Percentiles rank a stretch among this genome's conserved stretches.
Evolutionary conservation across 208 protist species (phyloP).

Genomic region (Strigomonas galati): DNA sequence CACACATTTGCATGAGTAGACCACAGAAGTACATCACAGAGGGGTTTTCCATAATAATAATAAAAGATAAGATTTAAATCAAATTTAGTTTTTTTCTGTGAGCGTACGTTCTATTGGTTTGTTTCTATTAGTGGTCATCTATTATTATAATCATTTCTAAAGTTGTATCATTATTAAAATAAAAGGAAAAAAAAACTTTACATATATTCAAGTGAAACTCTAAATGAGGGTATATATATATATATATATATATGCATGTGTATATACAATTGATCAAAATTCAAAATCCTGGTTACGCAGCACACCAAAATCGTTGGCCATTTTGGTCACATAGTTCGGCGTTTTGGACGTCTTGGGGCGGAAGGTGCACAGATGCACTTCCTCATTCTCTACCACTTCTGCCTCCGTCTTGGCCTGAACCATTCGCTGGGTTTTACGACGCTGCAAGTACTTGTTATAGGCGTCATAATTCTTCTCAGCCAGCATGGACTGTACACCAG

Average conservation of each 20-base stretch:
- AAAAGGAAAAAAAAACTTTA: conserved; percentile 16
- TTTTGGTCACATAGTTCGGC: conserved; percentile 68
- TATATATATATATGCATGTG: not conserved
- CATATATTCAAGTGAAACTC: not conserved
- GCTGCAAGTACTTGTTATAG: conserved; percentile 36
- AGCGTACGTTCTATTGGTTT: no score
- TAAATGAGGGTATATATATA: conserved; percentile 1
- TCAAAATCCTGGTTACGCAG: conserved; percentile 53
- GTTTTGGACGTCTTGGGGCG: conserved; percentile 51
- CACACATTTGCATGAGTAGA: no score
- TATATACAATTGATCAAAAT: conserved; percentile 19
- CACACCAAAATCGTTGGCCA: conserved; percentile 69
- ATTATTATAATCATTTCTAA: not conserved
- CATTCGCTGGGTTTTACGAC: conserved; percentile 23
- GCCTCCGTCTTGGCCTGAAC: conserved; percentile 29
- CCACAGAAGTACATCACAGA: no score
- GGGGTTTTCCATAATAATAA: no score
- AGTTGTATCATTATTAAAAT: conserved; percentile 1
- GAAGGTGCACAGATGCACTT: conserved; percentile 60
- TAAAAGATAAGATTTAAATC: no score
- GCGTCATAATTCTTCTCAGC: conserved; percentile 38
- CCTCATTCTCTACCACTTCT: conserved; percentile 27
- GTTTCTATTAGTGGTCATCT: no score
- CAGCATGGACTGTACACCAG: conserved; percentile 44
- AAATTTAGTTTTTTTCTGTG: no score